Evolutionary conservation across 495 filamentous ascomycete species (phyloP), one percentile per base, ranked within the genome.

Genomic region (Hyaloscypha finlandica): DNA sequence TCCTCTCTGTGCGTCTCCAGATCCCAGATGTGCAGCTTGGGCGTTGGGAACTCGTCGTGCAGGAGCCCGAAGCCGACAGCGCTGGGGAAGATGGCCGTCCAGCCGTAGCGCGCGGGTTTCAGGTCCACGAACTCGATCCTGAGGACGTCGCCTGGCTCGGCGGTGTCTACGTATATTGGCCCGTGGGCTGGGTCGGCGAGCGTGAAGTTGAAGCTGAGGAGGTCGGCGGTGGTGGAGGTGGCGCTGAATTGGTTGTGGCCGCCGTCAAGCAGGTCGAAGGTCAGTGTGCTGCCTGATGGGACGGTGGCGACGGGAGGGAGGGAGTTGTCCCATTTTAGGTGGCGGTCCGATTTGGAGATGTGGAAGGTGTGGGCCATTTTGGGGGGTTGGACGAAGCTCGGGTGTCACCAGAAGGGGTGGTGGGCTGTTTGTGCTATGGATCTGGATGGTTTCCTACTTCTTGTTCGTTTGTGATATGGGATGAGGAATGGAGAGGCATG

Each of bases 241-340:
- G 74, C 65, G 12, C 73, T 71, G 56, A 85, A 78, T 70, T 85
- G 82, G 60, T 81, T 81, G 66, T 82, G 79, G 71, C 82, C 82
- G 63, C 82, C 82, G 68, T 84, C 81, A 45, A 80, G 76, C 20
- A 81, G 74, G 69, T 84, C 81, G 67, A 85, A 83, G 19, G 78
- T 74, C 58, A 84, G 73, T 4, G 74, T 76, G 51, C 76, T 67
- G 8, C 81, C 80, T 6, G 82, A 83, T 0, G 76, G 68, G 58
- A 85, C 77, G n/a, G 79, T 81, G 56, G 81, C 67, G 12, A 79
- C 78, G 12, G 82, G 81, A 14, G 73, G 59, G 45, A 81, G 74
- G n/a, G 80, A 74, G 59, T 78, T 78, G 52, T 80, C 79, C 82
- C 82, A 85, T 70, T 78, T 81, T 8, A 79, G 76, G 72, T 85